A percentile compares a stretch with the other conserved stretches of the same genome.
Conservation (phyloP, 208 protist species). For the Wallacemonas sp. region DNA sequence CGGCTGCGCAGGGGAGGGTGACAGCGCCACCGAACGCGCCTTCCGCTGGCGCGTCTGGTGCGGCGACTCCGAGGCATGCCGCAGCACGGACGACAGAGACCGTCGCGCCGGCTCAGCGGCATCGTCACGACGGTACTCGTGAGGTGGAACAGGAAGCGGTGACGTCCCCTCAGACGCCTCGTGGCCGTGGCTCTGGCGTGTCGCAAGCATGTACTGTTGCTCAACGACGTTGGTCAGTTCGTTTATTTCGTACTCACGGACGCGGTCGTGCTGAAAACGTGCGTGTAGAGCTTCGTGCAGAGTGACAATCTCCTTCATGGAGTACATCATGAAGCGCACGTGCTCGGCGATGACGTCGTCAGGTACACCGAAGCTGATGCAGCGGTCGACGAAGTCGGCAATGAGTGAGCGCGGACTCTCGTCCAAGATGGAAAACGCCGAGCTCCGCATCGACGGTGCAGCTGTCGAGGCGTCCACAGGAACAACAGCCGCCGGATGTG, state of each 20-base stretch:
- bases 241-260: conserved; percentile 53
- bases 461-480: too few species aligned
- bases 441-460: too few species aligned
- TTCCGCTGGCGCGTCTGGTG: conserved; percentile 4
- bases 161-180: too few species aligned
- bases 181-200: neutral
- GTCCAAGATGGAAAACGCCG: neutral
- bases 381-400: conserved; percentile 76
- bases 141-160: too few species aligned
- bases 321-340: conserved; percentile 72
- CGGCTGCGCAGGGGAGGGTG: too few species aligned
- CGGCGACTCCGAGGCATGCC: conserved; percentile 1
- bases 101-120: neutral
- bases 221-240: conserved; percentile 52
- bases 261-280: conserved; percentile 47
- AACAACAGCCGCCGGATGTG: too few species aligned
- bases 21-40: too few species aligned
- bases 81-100: neutral
- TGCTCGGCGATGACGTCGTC: conserved; percentile 70
- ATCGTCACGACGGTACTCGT: too few species aligned
- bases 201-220: conserved; percentile 35
- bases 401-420: conserved; percentile 34
- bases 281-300: conserved; percentile 60
- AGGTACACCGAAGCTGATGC: conserved; percentile 45
- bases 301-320: conserved; percentile 65